These are phyloP conservation scores for Azolla pinnata DNA, from an alignment of 75 land plant genomes.

Conservation along the genomic window DNA sequence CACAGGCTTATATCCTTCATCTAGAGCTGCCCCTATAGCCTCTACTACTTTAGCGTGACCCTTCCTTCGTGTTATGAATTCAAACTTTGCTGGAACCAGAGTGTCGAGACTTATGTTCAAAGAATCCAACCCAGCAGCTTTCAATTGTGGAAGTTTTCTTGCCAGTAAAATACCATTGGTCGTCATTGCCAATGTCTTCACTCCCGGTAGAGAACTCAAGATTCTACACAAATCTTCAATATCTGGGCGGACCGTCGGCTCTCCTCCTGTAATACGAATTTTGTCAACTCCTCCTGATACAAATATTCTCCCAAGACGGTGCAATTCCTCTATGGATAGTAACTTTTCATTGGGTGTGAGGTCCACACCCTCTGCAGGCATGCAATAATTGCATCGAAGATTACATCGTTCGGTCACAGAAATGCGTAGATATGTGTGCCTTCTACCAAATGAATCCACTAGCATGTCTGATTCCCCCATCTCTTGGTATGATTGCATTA, in stretches of 20 bases:
- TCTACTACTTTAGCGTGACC: constrained; percentile 78
- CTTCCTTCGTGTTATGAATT: constrained; percentile 83
- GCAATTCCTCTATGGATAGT: constrained; percentile 56
- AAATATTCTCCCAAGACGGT: constrained; percentile 63
- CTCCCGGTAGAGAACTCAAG: constrained; percentile 52
- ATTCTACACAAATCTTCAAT: constrained; percentile 68
- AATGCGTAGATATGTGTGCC: constrained; percentile 81
- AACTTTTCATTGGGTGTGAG: constrained; percentile 64
- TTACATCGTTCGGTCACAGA: constrained; percentile 98
- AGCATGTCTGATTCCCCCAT: constrained; percentile 58
- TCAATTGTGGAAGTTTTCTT: constrained; percentile 71
- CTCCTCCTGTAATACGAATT: constrained; percentile 93
- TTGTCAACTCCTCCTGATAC: constrained; percentile 80
- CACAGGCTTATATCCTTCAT: constrained; percentile 79
- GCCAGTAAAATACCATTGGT: constrained; percentile 78
- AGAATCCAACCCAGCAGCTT: constrained; percentile 59
- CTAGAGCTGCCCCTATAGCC: constrained; percentile 64
- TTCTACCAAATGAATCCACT: constrained; percentile 80
- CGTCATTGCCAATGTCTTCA: constrained; percentile 80
- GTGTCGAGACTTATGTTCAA: constrained; percentile 91
- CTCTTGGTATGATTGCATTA: too few relatives aligned
- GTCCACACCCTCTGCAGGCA: constrained; percentile 95
- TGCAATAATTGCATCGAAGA: constrained; percentile 89
- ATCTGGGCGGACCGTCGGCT: constrained; percentile 86
- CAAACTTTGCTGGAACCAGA: constrained; percentile 93